Conservation (phyloP, 176 grass and related monocot species). For the Eleusine indica region DNA sequence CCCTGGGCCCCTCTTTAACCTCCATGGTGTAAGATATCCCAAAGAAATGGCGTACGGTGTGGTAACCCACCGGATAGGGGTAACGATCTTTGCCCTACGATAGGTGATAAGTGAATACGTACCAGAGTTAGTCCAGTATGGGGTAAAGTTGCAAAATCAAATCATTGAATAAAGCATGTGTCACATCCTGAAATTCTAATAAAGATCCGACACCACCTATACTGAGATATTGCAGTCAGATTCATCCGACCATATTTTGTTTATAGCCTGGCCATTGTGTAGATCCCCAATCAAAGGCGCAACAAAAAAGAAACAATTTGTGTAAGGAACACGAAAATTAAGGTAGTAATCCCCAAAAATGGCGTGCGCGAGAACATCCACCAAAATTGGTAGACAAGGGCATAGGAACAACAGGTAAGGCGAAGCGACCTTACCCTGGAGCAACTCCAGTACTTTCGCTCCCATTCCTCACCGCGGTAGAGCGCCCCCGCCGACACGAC, state of each 20-base stretch:
- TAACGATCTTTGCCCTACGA: slow-evolving; percentile 83
- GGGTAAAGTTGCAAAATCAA: not conserved
- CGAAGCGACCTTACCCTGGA: slow-evolving; percentile 59
- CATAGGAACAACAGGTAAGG: not conserved
- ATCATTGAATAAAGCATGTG: not conserved
- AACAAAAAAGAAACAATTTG: not conserved
- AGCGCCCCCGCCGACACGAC: slow-evolving; percentile 63
- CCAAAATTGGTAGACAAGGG: not conserved
- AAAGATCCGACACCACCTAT: not conserved
- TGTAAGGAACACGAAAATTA: not conserved
- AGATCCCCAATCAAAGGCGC: not conserved
- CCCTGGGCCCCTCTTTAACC: slow-evolving; percentile 70
- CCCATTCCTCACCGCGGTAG: slow-evolving; percentile 65
- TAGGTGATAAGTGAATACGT: not conserved
- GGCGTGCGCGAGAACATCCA: not conserved
- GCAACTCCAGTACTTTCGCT: slow-evolving; percentile 93
- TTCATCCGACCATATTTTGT: not conserved
- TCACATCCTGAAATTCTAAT: not conserved
- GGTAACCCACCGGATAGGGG: slow-evolving; percentile 82
- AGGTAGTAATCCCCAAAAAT: not conserved
- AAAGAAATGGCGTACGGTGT: slow-evolving; percentile 59
- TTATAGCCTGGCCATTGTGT: not conserved
- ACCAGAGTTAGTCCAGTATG: not conserved
- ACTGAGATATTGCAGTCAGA: not conserved
- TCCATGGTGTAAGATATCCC: slow-evolving; percentile 73